phyloP scores from a whole-genome alignment of 257 asterid species.

The Capsicum pubescens region DNA sequence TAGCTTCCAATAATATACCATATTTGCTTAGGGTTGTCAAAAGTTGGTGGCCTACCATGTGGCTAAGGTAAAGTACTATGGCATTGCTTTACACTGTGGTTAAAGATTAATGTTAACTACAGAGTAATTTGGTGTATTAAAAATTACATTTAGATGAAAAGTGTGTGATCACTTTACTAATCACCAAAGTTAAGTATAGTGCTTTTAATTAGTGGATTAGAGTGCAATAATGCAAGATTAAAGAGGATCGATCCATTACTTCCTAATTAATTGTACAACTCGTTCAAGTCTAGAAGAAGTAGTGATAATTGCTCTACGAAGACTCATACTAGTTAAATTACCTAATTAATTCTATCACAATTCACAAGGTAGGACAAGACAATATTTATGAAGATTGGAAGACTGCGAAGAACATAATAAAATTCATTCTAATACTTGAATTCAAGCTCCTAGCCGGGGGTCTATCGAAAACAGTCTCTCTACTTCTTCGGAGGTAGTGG shows the following conservation, averaged over 20 bases:
- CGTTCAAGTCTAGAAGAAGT: too few relatives aligned
- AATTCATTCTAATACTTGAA: too few relatives aligned
- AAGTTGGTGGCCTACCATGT: constrained; percentile 44
- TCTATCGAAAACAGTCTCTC: too few relatives aligned
- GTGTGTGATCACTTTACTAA: not conserved
- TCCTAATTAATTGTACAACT: not conserved
- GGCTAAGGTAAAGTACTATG: constrained; percentile 33
- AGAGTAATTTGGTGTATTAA: not conserved
- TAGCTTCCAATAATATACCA: constrained; percentile 30
- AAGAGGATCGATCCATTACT: not conserved
- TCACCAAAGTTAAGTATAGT: constrained; percentile 16
- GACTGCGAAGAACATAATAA: too few relatives aligned
- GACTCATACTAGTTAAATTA: too few relatives aligned
- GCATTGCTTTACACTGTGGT: constrained; percentile 27
- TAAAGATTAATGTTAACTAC: constrained; percentile 20
- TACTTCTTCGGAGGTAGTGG: too few relatives aligned
- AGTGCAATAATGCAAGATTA: not conserved
- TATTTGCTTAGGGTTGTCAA: constrained; percentile 34
- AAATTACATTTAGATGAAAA: constrained; percentile 15
- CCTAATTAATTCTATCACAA: too few relatives aligned
- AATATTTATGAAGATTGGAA: too few relatives aligned
- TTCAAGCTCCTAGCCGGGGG: too few relatives aligned
- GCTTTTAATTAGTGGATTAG: constrained; percentile 11
- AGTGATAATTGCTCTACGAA: too few relatives aligned
- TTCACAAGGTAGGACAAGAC: too few relatives aligned